Base-by-base conservation (phyloP, 192 early-diverging fungal species). In the Pilobolus umbonatus region DNA sequence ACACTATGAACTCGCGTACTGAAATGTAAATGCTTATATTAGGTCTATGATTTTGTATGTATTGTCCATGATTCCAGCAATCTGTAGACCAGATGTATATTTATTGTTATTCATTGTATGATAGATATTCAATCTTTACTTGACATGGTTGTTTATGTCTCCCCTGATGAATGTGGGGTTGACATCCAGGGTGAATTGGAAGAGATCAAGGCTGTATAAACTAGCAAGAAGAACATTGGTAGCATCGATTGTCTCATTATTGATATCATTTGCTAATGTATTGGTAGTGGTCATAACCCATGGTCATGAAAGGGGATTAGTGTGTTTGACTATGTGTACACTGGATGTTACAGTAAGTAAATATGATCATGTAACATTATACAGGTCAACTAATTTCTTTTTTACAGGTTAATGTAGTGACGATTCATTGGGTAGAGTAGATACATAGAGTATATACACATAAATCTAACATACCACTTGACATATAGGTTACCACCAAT, bases 311-410 rank as follows among this genome's bases (percentile, higher is more conserved):
- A 60, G 75, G 15, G 78, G 78, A 10, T 40, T 77, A 19, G 67
- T 77, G 19, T 80, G 78, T 39, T 46, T 80, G n/a, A 72, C 78
- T 5, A 73, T 69, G 31, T 80, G 78, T 36, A 80, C 73, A 4
- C 59, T 80, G 5, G 78, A 80, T 61, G 78, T 80, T 35, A 80
- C 78, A 0, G 52, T 76, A 64, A 64, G 62, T 29, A 38, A 22
- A 7, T 17, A 32, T 25, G 19, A 8, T 22, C 9, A 30, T 47
- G 39, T 25, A 57, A 29, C 15, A 34, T 4, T 36, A 36, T 4
- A 8, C 17, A 2, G 28, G 3, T 51, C 31, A 31, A 21, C 32
- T 35, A 19, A 10, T 25, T 43, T 26, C 43, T 24, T 61, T 17
- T 46, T 2, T 28, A 34, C 42, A 64, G 62, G 50, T 58, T 21